Evolutionary conservation across 1,284 basidiomycete species (phyloP), one percentile per base, ranked within the genome.

Genomic region (Stereum hirsutum): DNA sequence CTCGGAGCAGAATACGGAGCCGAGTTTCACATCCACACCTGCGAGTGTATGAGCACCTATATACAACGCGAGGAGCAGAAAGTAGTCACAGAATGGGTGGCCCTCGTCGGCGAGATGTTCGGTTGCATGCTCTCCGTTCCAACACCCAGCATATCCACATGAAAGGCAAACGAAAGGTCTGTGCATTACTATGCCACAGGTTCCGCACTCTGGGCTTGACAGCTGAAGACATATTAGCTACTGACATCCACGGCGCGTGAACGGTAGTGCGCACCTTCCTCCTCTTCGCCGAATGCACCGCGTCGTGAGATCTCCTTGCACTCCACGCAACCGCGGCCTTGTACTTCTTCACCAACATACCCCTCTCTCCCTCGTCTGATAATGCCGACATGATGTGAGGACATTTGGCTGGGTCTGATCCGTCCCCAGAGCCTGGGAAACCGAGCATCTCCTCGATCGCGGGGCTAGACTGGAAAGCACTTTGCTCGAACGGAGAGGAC

Each of bases 121-220:
- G 5, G 63, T 56, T 34, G 75, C 65, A 56, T 83, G 87, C 15
- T 65, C 68, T 39, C 63, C 66, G 15, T 57, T 51, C 86, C 81
- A 86, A 54, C 89, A 93, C 6, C 84, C 89, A 21, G 77, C 69
- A 54, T 72, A 86, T 4, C 75, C 56, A 56, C 89, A 93, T n/a
- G 83, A 75, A 8, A 92, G 64, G 53, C 89, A 93, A 6, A 78
- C 78, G 58, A 85, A 83, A 1, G 89, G 87, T n/a, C 86, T 68
- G 3, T 76, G 63, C 17, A 89, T 65, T 0, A 77, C 55, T 0
- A 70, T 46, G 4, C 66, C 58, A 55, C 89, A 93, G 6, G 68
- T 70, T 8, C 72, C 71, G 56, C 89, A 92, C 6, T 69, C 61
- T 7, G 88, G 86, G 20, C 66, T 54, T 0, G 67, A 50, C 17